Evolutionary conservation across 2,329 filamentous ascomycete species (phyloP).

Genomic region (Xylaria sp.): DNA sequence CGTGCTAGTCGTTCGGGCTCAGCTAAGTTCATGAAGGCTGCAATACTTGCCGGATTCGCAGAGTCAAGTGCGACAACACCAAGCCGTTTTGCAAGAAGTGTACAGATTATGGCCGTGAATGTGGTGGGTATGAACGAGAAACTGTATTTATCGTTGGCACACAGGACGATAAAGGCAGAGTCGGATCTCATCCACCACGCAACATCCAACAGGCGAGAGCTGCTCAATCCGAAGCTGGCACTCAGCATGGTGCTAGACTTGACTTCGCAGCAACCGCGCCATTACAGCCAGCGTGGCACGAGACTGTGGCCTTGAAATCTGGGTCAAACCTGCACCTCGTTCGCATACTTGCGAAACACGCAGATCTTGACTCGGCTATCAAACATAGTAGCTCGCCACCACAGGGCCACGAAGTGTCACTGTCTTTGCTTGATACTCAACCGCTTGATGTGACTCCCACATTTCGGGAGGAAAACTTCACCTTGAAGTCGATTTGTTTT

Average conservation of each 20-base stretch:
- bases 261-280: conserved; percentile 54
- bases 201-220: conserved; percentile 55
- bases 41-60: conserved; percentile 66
- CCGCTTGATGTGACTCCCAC: conserved; percentile 54
- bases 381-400: conserved; percentile 39
- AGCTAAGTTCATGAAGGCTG: conserved; percentile 53
- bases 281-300: conserved; percentile 63
- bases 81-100: conserved; percentile 71
- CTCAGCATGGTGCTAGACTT: conserved; percentile 36
- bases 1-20: not conserved
- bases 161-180: conserved; percentile 63
- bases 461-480: conserved; percentile 53
- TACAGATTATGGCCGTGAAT: conserved; percentile 65
- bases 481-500: conserved; percentile 58
- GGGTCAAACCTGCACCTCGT: conserved; percentile 53
- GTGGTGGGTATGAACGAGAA: conserved; percentile 71
- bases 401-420: conserved; percentile 45
- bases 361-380: conserved; percentile 53
- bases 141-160: conserved; percentile 73
- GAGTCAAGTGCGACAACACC: conserved; percentile 66
- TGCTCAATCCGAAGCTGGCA: conserved; percentile 46
- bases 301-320: conserved; percentile 56
- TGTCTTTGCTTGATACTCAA: conserved; percentile 56
- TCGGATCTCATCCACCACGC: conserved; percentile 66
- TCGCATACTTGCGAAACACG: conserved; percentile 60